phyloP scores from a whole-genome alignment of 2,329 filamentous ascomycete species.

The Purpureocillium lavendulum region DNA sequence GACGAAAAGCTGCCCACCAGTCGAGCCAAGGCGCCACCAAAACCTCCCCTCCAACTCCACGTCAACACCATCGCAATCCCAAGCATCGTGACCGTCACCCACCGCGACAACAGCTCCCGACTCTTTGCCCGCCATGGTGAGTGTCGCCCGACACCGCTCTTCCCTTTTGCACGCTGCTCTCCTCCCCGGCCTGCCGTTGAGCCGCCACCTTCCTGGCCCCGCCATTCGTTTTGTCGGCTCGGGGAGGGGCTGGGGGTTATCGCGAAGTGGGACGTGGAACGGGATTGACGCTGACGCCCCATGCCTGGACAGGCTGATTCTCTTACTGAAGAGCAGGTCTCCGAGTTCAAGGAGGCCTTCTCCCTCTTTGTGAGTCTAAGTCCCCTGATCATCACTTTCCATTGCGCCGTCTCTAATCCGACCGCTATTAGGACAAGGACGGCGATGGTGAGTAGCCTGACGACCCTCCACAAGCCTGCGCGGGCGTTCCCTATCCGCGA shows the following conservation, averaged over 20 bases:
- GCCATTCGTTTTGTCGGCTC: neutral
- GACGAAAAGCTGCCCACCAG: slow-evolving; percentile 8
- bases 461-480: neutral
- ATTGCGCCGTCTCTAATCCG: slow-evolving; percentile 3
- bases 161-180: neutral
- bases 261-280: neutral
- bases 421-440: slow-evolving; percentile 66
- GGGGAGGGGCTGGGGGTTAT: slow-evolving; percentile 15
- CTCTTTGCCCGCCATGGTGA: slow-evolving; percentile 18
- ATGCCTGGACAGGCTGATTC: slow-evolving; percentile 68
- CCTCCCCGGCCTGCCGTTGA: neutral
- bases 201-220: neutral
- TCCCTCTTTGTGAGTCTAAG: slow-evolving; percentile 88
- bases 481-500: neutral
- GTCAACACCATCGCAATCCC: slow-evolving; percentile 8
- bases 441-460: slow-evolving; percentile 67
- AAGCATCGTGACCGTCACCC: slow-evolving; percentile 3
- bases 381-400: neutral
- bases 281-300: slow-evolving; percentile 13
- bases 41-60: slow-evolving; percentile 3
- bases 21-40: slow-evolving; percentile 7
- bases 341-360: slow-evolving; percentile 99
- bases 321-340: slow-evolving; percentile 99
- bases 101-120: neutral
- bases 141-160: slow-evolving; percentile 4